phyloP scores from a whole-genome alignment of 1,284 basidiomycete species.

The Pseudozyma thailandica region DNA sequence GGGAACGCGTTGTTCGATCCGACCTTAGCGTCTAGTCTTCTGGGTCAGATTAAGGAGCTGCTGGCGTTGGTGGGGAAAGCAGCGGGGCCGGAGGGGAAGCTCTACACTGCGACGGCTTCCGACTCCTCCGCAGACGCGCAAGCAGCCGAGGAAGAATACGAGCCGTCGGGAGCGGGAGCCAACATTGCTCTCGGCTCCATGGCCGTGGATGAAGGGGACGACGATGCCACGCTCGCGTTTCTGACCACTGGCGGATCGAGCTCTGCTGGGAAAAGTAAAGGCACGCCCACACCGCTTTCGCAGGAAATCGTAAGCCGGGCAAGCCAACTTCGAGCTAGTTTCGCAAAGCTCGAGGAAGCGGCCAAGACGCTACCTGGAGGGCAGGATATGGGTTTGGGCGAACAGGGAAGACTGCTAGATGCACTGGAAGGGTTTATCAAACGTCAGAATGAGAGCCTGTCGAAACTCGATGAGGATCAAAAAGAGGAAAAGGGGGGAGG shows the following conservation, averaged over 20 bases:
- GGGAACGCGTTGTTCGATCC: conserved; percentile 37
- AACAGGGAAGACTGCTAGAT: conserved; percentile 16
- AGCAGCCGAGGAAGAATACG: conserved; percentile 8
- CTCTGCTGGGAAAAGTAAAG: not conserved
- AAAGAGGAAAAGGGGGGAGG: not conserved
- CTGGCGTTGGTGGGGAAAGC: conserved; percentile 14
- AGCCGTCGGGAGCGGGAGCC: conserved; percentile 3
- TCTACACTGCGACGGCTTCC: conserved; percentile 9
- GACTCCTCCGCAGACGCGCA: not conserved
- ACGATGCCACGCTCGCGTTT: conserved; percentile 35
- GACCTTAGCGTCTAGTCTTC: conserved; percentile 8
- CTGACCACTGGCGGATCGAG: conserved; percentile 14
- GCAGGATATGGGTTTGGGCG: conserved; percentile 17
- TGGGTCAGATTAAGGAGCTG: conserved; percentile 32
- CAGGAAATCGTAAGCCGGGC: conserved; percentile 31
- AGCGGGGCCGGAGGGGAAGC: conserved; percentile 14
- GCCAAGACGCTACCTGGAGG: conserved; percentile 25
- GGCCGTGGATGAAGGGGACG: conserved; percentile 39
- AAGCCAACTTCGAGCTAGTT: conserved; percentile 10
- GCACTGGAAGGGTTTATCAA: conserved; percentile 18
- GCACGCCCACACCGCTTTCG: conserved; percentile 20
- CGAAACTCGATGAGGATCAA: not conserved
- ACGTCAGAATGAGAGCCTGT: conserved; percentile 2
- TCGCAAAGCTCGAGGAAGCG: conserved; percentile 21
- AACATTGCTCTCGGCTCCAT: conserved; percentile 37